Evolutionary conservation across 78 protist species (phyloP).

Genomic region (Chrysochromulina parva): DNA sequence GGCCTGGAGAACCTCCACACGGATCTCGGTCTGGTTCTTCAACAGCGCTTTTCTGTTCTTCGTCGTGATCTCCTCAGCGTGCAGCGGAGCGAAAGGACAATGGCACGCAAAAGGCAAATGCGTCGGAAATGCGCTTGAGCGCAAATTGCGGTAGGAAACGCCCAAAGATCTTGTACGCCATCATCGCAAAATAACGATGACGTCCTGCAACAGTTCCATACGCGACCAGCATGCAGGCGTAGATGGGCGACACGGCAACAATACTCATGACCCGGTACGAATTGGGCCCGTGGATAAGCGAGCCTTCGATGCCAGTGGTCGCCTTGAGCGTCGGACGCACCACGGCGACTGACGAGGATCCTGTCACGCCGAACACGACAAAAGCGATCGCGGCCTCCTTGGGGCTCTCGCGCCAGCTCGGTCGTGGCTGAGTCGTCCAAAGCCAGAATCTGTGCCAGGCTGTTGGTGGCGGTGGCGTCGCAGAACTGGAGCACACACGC

Average conservation of each 20-base stretch:
- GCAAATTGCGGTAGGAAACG: constrained; percentile 8
- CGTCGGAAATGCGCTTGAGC: too few relatives aligned
- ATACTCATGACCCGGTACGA: constrained; percentile 4
- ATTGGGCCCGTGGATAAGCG: constrained; percentile 15
- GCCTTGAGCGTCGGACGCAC: constrained; percentile 29
- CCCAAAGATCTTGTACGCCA: not conserved
- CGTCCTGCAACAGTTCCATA: constrained; percentile 31
- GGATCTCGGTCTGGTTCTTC: too few relatives aligned
- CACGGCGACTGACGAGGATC: constrained; percentile 2
- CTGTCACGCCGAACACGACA: constrained; percentile 24
- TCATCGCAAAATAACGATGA: not conserved
- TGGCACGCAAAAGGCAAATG: too few relatives aligned
- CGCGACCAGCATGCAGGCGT: not conserved
- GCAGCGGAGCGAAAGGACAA: too few relatives aligned
- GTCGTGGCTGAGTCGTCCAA: constrained; percentile 34
- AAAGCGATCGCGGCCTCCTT: not conserved
- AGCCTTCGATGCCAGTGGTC: constrained; percentile 28
- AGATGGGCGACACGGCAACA: constrained; percentile 29
- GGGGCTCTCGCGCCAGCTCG: constrained; percentile 5
- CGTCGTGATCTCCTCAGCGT: too few relatives aligned
- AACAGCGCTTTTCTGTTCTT: too few relatives aligned
- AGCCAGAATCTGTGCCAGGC: not conserved
- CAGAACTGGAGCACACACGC: too few relatives aligned
- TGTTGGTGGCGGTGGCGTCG: too few relatives aligned
- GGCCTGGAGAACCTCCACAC: too few relatives aligned